A percentile compares a stretch with the other conserved stretches of the same genome.
Conservation (phyloP, 2,329 filamentous ascomycete genomes). For the Exophiala lecanii-corni region DNA sequence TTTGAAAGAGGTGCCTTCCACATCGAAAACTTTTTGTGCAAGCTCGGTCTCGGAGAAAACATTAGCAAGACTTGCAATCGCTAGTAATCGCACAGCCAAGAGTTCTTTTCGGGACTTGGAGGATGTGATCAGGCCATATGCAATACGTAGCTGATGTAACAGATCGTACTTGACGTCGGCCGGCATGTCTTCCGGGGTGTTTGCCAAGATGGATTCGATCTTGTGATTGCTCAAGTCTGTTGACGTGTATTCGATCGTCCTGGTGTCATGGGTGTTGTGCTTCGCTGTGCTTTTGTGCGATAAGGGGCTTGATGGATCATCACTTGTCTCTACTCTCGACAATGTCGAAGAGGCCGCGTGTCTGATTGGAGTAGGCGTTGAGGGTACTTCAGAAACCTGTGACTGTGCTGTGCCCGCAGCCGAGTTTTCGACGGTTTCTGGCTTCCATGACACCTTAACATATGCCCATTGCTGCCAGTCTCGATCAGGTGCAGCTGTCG, state of each 20-base stretch:
- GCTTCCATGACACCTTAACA: constrained; percentile 77
- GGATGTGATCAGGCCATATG: constrained; percentile 70
- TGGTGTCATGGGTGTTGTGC: neutral
- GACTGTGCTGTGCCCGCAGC: constrained; percentile 23
- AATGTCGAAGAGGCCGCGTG: constrained; percentile 51
- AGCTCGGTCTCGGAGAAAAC: constrained; percentile 81
- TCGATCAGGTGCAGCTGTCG: constrained; percentile 30
- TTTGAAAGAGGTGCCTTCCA: constrained; percentile 84
- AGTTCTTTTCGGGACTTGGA: constrained; percentile 66
- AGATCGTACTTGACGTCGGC: constrained; percentile 73
- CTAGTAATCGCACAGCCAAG: constrained; percentile 74
- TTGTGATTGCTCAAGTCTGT: constrained; percentile 20
- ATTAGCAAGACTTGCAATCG: constrained; percentile 86
- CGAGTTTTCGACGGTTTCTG: constrained; percentile 29
- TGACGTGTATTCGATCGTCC: constrained; percentile 16
- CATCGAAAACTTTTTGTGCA: constrained; percentile 75
- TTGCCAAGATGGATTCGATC: constrained; percentile 36
- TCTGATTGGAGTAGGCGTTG: constrained; percentile 74
- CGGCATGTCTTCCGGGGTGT: constrained; percentile 60
- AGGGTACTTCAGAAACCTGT: constrained; percentile 48
- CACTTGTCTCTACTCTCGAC: constrained; percentile 40
- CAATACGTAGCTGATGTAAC: constrained; percentile 74
- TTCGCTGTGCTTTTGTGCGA: constrained; percentile 1
- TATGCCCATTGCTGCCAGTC: constrained; percentile 75
- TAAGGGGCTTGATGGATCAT: constrained; percentile 50